Percentiles rank a stretch among this genome's conserved stretches.
Conservation (phyloP, 352 stramenopile genomes). For the Pythium rishiriense region DNA sequence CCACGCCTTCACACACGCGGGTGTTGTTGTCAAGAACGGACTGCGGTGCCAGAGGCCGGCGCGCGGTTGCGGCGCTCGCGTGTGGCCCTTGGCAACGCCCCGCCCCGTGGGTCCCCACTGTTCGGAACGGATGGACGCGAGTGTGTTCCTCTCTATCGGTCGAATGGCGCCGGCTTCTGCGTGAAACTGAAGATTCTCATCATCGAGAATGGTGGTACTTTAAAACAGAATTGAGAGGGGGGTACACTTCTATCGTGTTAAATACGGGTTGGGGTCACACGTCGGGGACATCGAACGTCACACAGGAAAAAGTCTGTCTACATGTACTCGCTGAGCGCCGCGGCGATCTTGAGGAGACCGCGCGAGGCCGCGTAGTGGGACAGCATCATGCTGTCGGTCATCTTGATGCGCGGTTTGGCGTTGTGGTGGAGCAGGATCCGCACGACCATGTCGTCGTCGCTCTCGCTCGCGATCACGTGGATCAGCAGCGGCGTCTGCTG, state of each 20-base stretch:
- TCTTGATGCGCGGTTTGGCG: conserved; percentile 45
- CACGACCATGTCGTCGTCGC: conserved; percentile 47
- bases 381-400: conserved; percentile 48
- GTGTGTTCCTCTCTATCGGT: not conserved
- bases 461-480: conserved; percentile 53
- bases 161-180: not conserved
- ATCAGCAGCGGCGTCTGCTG: conserved; percentile 54
- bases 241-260: conserved; percentile 30
- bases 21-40: conserved; percentile 1
- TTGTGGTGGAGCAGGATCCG: conserved; percentile 55
- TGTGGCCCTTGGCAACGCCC: not conserved
- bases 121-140: not conserved
- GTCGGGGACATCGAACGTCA: not conserved
- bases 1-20: not conserved
- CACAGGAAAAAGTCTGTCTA: conserved; percentile 11
- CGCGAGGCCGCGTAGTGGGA: conserved; percentile 44
- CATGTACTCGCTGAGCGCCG: conserved; percentile 54
- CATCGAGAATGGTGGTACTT: not conserved
- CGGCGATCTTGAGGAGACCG: conserved; percentile 45
- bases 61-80: not conserved
- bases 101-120: not conserved
- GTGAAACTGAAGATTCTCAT: not conserved
- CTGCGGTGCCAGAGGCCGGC: not conserved
- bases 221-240: too few species aligned
- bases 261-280: conserved; percentile 12